phyloP scores from a whole-genome alignment of 2,329 filamentous ascomycete genomes.

The Penicillium aurantiogriseum region DNA sequence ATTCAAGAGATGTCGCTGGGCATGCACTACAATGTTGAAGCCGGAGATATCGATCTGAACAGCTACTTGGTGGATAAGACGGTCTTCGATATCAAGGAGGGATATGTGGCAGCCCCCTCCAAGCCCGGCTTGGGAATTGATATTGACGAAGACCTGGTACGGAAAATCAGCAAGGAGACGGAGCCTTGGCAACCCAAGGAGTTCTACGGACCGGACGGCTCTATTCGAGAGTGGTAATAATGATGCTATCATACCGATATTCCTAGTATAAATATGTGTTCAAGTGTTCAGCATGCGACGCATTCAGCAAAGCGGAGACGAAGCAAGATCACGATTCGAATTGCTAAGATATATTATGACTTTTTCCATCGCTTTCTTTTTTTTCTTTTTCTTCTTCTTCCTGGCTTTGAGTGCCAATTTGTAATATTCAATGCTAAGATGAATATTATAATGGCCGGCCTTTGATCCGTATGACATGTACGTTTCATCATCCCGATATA shows the following conservation, averaged over 20 bases:
- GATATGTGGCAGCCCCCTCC: constrained; percentile 61
- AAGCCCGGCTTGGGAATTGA: constrained; percentile 68
- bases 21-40: constrained; percentile 71
- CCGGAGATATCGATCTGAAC: constrained; percentile 62
- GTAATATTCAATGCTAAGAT: too few relatives aligned
- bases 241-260: not conserved
- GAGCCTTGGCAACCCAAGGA: constrained; percentile 65
- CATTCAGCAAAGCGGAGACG: not conserved
- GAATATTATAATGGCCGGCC: not conserved
- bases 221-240: constrained; percentile 65
- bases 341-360: not conserved
- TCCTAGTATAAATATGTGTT: not conserved
- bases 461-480: constrained; percentile 1
- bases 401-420: not conserved
- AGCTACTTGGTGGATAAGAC: constrained; percentile 65
- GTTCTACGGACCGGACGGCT: constrained; percentile 66
- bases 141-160: constrained; percentile 66
- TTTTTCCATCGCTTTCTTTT: not conserved
- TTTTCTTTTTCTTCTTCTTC: not conserved
- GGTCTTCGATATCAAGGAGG: constrained; percentile 64
- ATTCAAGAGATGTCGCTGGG: constrained; percentile 78
- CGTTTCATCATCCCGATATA: not conserved
- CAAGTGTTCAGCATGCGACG: not conserved
- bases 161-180: constrained; percentile 57
- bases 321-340: not conserved